Conservation (phyloP, 306 rosid species). For the Senna tora region DNA sequence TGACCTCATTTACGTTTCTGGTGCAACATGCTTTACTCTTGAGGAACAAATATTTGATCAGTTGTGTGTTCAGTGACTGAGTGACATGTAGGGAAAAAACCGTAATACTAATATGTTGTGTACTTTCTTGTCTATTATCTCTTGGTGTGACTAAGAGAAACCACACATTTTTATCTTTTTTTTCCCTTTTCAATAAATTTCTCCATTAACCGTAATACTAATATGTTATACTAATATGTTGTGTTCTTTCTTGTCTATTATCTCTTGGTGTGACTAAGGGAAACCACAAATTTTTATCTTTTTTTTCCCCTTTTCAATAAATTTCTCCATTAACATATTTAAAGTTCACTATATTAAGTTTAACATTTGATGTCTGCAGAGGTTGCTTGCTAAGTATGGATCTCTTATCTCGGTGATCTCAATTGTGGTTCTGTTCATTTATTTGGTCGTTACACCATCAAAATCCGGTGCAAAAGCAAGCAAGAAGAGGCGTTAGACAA, state of each 20-base stretch:
- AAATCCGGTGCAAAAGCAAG: slow-evolving; percentile 81
- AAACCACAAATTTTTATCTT: too few relatives aligned
- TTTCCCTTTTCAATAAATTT: not conserved
- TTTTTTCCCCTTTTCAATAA: not conserved
- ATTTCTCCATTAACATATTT: slow-evolving; percentile 1
- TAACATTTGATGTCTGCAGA: slow-evolving; percentile 57
- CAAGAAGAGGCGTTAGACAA: slow-evolving; percentile 97
- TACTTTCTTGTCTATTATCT: slow-evolving; percentile 1
- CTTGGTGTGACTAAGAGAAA: not conserved
- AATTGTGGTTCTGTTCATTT: slow-evolving; percentile 70
- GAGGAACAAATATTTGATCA: slow-evolving; percentile 21
- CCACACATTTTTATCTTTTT: too few relatives aligned
- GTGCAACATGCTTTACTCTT: slow-evolving; percentile 17
- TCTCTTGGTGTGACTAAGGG: not conserved
- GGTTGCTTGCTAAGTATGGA: slow-evolving; percentile 84
- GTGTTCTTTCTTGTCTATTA: slow-evolving; percentile 2
- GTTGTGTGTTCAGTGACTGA: not conserved
- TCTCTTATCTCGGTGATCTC: slow-evolving; percentile 82
- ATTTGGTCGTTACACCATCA: slow-evolving; percentile 74
- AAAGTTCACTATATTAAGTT: slow-evolving; percentile 10
- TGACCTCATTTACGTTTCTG: slow-evolving; percentile 26
- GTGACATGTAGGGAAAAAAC: not conserved
- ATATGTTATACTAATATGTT: not conserved
- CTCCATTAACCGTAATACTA: slow-evolving; percentile 14
- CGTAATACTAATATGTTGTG: not conserved